These are phyloP conservation scores for Vavraia culicis DNA, from an alignment of 371 early-diverging fungal genomes.

Conservation along the genomic window DNA sequence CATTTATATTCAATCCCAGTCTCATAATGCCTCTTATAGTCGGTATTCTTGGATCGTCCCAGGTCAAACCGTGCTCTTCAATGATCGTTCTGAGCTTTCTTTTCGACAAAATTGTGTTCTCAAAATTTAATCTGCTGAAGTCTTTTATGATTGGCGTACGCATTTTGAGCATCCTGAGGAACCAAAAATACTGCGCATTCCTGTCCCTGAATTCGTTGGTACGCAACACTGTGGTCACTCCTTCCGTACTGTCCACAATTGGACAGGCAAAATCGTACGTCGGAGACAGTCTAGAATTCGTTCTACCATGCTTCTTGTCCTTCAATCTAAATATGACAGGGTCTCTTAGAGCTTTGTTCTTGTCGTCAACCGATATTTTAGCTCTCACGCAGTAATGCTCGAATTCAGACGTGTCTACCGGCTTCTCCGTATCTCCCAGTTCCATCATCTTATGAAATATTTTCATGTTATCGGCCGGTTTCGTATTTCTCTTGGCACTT, in stretches of 20 bases:
- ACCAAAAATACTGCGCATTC: slow-evolving; percentile 91
- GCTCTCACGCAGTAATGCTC: slow-evolving; percentile 75
- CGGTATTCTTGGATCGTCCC: slow-evolving; percentile 94
- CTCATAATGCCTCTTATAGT: slow-evolving; percentile 92
- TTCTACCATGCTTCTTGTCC: slow-evolving; percentile 61
- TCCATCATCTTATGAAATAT: slow-evolving; percentile 77
- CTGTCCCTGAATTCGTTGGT: slow-evolving; percentile 97
- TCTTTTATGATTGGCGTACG: slow-evolving; percentile 41
- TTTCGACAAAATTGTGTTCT: slow-evolving; percentile 84
- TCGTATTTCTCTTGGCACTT: slow-evolving; percentile 59
- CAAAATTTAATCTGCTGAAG: slow-evolving; percentile 60
- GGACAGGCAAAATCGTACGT: slow-evolving; percentile 99
- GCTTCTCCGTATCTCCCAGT: slow-evolving; percentile 15
- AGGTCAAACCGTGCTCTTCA: slow-evolving; percentile 53
- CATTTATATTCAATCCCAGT: slow-evolving; percentile 88
- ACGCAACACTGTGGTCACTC: slow-evolving; percentile 85
- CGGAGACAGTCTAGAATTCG: slow-evolving; percentile 79
- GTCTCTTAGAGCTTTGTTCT: slow-evolving; percentile 90
- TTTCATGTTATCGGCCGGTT: slow-evolving; percentile 65
- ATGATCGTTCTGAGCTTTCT: slow-evolving; percentile 79
- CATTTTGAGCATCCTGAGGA: slow-evolving; percentile 64
- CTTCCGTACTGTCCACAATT: slow-evolving; percentile 83
- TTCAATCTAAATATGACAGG: slow-evolving; percentile 92
- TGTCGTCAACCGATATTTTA: slow-evolving; percentile 72
- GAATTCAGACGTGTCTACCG: slow-evolving; percentile 42